Conservation (phyloP, 2,329 filamentous ascomycete genomes). For the Alternaria gaisen region DNA sequence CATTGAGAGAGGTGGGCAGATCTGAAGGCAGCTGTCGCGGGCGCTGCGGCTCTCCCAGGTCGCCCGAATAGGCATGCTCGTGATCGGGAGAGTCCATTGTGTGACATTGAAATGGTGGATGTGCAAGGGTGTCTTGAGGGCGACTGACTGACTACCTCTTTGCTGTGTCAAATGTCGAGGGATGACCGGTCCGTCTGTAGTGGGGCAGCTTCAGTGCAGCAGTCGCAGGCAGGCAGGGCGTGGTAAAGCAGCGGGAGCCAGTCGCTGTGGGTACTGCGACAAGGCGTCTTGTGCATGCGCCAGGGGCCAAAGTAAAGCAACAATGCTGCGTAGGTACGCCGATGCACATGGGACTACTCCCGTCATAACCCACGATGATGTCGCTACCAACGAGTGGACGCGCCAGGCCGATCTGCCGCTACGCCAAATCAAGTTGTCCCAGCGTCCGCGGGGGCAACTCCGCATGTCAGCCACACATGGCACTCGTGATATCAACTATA, state of each 20-base stretch:
- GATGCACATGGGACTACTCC: not conserved
- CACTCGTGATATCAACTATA: not conserved
- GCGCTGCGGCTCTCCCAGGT: conserved; percentile 36
- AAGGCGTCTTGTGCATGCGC: not conserved
- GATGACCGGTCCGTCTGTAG: conserved; percentile 14
- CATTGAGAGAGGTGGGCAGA: conserved; percentile 89
- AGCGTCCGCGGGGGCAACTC: conserved; percentile 1
- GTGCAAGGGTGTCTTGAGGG: conserved; percentile 3
- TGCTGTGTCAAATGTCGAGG: conserved; percentile 14
- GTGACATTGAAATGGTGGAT: conserved; percentile 34
- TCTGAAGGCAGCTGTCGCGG: conserved; percentile 75
- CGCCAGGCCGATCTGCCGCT: conserved; percentile 16
- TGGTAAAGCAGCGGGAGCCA: not conserved
- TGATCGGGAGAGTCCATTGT: conserved; percentile 48
- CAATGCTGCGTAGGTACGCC: not conserved
- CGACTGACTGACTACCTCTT: conserved; percentile 14
- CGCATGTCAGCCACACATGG: conserved; percentile 5
- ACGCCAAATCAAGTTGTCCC: conserved; percentile 15
- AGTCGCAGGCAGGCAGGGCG: not conserved
- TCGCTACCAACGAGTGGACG: conserved; percentile 12
- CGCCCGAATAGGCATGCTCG: conserved; percentile 48
- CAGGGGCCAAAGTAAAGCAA: not conserved
- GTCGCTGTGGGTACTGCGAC: not conserved
- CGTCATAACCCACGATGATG: conserved; percentile 17
- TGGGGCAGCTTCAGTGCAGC: conserved; percentile 14